A percentile compares a stretch with the other conserved stretches of the same genome.
These are phyloP conservation scores for Purpureocillium takamizusanense DNA, from an alignment of 2,329 filamentous ascomycete species.

Conservation along the genomic window DNA sequence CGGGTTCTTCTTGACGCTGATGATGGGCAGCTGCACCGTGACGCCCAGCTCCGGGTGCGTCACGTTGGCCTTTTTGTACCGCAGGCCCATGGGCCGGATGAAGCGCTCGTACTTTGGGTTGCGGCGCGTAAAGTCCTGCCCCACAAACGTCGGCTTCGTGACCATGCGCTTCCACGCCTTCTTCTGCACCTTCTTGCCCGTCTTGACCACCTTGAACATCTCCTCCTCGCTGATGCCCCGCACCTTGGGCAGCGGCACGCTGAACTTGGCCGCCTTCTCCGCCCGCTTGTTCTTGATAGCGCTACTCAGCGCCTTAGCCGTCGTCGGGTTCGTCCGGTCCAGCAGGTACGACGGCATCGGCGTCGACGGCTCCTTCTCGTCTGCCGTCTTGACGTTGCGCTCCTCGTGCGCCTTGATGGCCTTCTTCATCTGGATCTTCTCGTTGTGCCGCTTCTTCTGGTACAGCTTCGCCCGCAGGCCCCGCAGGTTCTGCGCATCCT, in stretches of 20 bases:
- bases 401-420: conserved; percentile 91
- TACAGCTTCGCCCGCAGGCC: conserved; percentile 89
- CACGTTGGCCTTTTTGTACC: conserved; percentile 45
- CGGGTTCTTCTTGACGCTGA: conserved; percentile 58
- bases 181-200: conserved; percentile 87
- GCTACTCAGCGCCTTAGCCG: conserved; percentile 62
- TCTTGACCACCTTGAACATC: conserved; percentile 96
- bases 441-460: conserved; percentile 86
- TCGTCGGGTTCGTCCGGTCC: conserved; percentile 58
- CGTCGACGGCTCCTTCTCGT: conserved; percentile 68
- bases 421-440: conserved; percentile 98
- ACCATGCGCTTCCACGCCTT: conserved; percentile 70
- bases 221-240: conserved; percentile 87
- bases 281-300: conserved; percentile 93
- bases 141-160: conserved; percentile 64
- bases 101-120: conserved; percentile 69
- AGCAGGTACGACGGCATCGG: conserved; percentile 90
- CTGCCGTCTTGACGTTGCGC: conserved; percentile 84
- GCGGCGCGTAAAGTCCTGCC: conserved; percentile 77
- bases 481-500: conserved; percentile 87
- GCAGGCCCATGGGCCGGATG: conserved; percentile 39
- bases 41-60: conserved; percentile 72
- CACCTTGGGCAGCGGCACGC: conserved; percentile 88
- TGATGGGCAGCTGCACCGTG: conserved; percentile 78
- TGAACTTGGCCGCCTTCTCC: conserved; percentile 91